These are phyloP conservation scores for Iberis pinnata DNA, from an alignment of 345 rosid species.

Conservation along the genomic window DNA sequence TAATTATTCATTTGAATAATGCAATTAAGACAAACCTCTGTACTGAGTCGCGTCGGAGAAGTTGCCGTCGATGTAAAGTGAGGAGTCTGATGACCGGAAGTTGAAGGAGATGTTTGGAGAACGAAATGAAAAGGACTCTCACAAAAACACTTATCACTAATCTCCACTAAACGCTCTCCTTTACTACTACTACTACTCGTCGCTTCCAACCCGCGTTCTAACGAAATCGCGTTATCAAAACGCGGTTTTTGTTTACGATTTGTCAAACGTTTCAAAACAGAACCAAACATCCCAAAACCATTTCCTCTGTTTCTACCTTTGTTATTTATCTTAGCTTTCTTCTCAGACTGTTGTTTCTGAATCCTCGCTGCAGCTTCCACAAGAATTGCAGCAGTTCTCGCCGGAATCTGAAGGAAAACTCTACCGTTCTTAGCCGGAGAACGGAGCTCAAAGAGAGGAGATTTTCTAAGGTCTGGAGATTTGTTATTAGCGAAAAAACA, in stretches of 20 bases:
- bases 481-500: slow-evolving; percentile 48
- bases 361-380: slow-evolving; percentile 76
- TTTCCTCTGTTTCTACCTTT: slow-evolving; percentile 29
- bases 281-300: slow-evolving; percentile 43
- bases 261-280: slow-evolving; percentile 50
- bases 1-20: too few relatives aligned
- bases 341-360: slow-evolving; percentile 40
- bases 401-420: slow-evolving; percentile 33
- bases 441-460: slow-evolving; percentile 55
- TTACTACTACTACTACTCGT: slow-evolving; percentile 20
- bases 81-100: slow-evolving; percentile 54
- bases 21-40: slow-evolving; percentile 25
- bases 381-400: slow-evolving; percentile 36
- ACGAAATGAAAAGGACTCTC: slow-evolving; percentile 71
- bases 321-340: slow-evolving; percentile 17
- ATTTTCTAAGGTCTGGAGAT: slow-evolving; percentile 58
- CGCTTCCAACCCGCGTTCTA: slow-evolving; percentile 20
- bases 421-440: slow-evolving; percentile 36
- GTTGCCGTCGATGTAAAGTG: slow-evolving; percentile 58
- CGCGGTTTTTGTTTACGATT: slow-evolving; percentile 30
- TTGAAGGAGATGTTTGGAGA: slow-evolving; percentile 41
- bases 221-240: slow-evolving; percentile 27
- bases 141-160: slow-evolving; percentile 36
- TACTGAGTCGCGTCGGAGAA: slow-evolving; percentile 45
- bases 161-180: slow-evolving; percentile 15